Base-by-base conservation (phyloP, 345 rosid genomes). In the Excoecaria agallocha region DNA sequence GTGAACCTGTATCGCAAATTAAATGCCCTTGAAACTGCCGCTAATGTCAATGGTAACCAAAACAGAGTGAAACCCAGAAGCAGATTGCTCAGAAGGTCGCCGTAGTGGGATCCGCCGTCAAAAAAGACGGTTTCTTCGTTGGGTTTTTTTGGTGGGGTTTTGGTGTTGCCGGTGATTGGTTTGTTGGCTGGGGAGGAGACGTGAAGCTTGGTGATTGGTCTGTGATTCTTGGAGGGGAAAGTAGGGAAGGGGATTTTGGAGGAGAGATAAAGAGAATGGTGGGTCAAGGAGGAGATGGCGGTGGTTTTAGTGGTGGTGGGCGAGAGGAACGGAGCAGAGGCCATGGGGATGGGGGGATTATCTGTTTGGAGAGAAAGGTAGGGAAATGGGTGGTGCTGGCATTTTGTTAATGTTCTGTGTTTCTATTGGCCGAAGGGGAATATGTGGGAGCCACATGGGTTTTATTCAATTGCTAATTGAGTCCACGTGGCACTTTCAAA, bases 21-120 rank as follows among this genome's bases (percentile, higher is more conserved):
- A 74, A 95, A 91, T 0, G 96, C 94, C 73, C 99, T 83, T 1
- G 93, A 90, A 19, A 93, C 94, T 1, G 99, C 92, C 1, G 98
- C 98, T 50, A 95, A 78, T n/a, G 94, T 95, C 76, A 93, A 79
- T 4, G 99, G 99, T 10, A 95, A 88, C 97, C 99, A 95, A 7
- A 95, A 74, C 37, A 93, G 89, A 56, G 97, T 91, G 79, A 93
- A 84, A 48, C 98, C 99, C 59, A 95, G 86, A 35, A 89, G 79
- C 74, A 93, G 87, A 74, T 92, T 92, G 0, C 97, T 97, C 30
- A 89, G 8, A 1, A 94, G 91, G 86, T 94, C 98, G 0, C 97
- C 98, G 88, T 87, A 88, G 78, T 94, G 98, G 59, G 99, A 90
- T 59, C 98, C 98, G 0, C 97, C 95, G 72, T 92, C 95, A 82